Evolutionary conservation across 2,329 filamentous ascomycete species (phyloP).

Genomic region (Diaporthe helianthi): DNA sequence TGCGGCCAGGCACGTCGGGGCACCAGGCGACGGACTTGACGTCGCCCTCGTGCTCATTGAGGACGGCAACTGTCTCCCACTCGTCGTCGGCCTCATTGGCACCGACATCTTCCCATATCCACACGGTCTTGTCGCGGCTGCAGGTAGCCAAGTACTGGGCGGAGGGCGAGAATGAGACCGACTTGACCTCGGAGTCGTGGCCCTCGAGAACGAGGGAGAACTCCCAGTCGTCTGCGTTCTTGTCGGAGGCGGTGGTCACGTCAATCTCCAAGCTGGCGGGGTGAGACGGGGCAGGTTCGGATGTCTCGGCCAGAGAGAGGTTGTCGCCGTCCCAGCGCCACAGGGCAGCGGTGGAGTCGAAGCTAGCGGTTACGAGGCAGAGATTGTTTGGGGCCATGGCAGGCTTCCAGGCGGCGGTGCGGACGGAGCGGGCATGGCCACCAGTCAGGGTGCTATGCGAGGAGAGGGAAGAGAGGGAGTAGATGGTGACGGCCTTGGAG

Average conservation of each 20-base stretch:
- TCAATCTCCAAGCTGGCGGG: conserved; percentile 51
- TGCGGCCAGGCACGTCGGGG: conserved; percentile 66
- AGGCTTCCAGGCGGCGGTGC: conserved; percentile 88
- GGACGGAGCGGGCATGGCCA: conserved; percentile 90
- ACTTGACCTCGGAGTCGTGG: conserved; percentile 93
- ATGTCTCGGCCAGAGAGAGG: conserved; percentile 37
- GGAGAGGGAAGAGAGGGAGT: conserved; percentile 82
- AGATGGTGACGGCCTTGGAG: conserved; percentile 86
- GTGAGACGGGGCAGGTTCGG: conserved; percentile 33
- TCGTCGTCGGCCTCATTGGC: conserved; percentile 81
- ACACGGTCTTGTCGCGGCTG: conserved; percentile 90
- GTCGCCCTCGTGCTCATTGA: conserved; percentile 93
- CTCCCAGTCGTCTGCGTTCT: conserved; percentile 74
- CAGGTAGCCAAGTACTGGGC: conserved; percentile 88
- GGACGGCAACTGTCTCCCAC: conserved; percentile 93
- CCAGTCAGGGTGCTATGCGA: conserved; percentile 82
- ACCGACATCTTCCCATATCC: conserved; percentile 96
- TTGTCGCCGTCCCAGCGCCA: conserved; percentile 71
- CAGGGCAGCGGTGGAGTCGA: conserved; percentile 88
- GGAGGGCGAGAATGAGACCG: conserved; percentile 74
- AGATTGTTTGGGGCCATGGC: conserved; percentile 65
- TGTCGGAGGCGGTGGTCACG: conserved; percentile 51
- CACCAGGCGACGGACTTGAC: conserved; percentile 96
- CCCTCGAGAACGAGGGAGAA: conserved; percentile 93
- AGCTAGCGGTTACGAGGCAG: conserved; percentile 89